Base-by-base conservation (phyloP, 495 filamentous ascomycete genomes). In the Hyaloscypha hepaticicola region DNA sequence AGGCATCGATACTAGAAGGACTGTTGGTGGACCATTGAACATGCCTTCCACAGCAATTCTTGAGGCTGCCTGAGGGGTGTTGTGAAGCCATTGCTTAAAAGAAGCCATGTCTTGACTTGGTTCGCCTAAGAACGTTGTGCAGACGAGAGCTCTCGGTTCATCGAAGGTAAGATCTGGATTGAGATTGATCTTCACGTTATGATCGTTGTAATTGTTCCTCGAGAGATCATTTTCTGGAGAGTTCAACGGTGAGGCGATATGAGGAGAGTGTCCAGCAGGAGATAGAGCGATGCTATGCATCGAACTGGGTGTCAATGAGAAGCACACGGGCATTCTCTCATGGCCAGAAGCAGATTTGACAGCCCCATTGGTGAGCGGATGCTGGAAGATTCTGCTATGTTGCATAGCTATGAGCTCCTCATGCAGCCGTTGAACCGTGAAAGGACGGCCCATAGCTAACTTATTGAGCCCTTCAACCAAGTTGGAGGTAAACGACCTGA, bases 1-100 rank as follows among this genome's bases (percentile, higher is more conserved):
- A 4, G 83, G 82, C 81, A 85, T 85, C 16, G 83, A 83, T 52
- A 84, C 79, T 49, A 85, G 73, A 9, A 85, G 67, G 74, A 84
- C 82, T 1, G 82, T 84, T 16, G 83, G 82, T 12, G 82, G 82
- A 0, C 83, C 83, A 25, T 84, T 71, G 66, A 85, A 85, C 77
- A 84, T 84, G 65, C 81, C 83, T 70, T 85, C 82, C 6, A 85
- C 82, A 6, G 79, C 75, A 52, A 84, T 79, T 55, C 82, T 82
- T 6, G 80, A 79, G 24, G 77, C 78, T 11, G 77, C 74, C 1
- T 76, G 67, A 3, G 81, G 79, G 22, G 74, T 77, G 60, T 78
- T 80, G 45, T 80, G 77, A 12, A 85, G 75, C 82, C 83, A 84
- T 53, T 84, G 80, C 72, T 83, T 79, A 66, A 84, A 84, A 45